Conservation (phyloP, 257 asterid genomes). For the Lithospermum erythrorhizon region DNA sequence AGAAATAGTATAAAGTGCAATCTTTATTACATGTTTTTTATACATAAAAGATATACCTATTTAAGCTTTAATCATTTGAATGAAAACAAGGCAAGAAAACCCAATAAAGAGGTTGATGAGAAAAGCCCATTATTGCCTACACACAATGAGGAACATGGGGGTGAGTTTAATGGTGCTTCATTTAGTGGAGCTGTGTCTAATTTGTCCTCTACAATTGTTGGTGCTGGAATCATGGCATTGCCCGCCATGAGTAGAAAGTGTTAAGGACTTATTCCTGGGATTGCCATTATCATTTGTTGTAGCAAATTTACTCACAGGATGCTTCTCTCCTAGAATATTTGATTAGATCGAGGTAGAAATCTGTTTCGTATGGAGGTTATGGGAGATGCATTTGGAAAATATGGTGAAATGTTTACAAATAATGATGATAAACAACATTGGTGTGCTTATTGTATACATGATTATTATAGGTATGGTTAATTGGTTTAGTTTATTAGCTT, state of each 20-base stretch:
- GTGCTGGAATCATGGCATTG: conserved; percentile 98
- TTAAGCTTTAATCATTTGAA: conserved; percentile 28
- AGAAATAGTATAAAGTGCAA: too few relatives aligned
- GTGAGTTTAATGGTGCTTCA: conserved; percentile 93
- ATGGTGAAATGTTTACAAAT: conserved; percentile 77
- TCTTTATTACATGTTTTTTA: too few relatives aligned
- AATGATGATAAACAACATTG: conserved; percentile 65
- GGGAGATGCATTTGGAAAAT: conserved; percentile 83
- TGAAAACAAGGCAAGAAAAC: conserved; percentile 50
- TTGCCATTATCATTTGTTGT: conserved; percentile 53
- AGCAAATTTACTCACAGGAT: conserved; percentile 87
- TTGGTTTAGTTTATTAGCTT: neutral
- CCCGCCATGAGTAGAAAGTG: conserved; percentile 93
- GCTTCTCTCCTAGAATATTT: conserved; percentile 77
- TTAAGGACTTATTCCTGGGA: conserved; percentile 77
- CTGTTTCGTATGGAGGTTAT: conserved; percentile 78
- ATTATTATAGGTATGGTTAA: conserved; percentile 85
- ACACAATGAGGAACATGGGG: conserved; percentile 47
- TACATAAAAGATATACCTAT: conserved; percentile 34
- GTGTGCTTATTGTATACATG: conserved; percentile 95
- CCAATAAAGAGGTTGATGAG: conserved; percentile 49
- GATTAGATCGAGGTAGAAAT: conserved; percentile 69
- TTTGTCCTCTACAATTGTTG: conserved; percentile 84
- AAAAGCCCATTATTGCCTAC: conserved; percentile 68
- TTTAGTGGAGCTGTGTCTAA: conserved; percentile 95